These are phyloP conservation scores for Dianthus caryophyllus DNA, from an alignment of 148 eudicot genomes.

Conservation along the genomic window DNA sequence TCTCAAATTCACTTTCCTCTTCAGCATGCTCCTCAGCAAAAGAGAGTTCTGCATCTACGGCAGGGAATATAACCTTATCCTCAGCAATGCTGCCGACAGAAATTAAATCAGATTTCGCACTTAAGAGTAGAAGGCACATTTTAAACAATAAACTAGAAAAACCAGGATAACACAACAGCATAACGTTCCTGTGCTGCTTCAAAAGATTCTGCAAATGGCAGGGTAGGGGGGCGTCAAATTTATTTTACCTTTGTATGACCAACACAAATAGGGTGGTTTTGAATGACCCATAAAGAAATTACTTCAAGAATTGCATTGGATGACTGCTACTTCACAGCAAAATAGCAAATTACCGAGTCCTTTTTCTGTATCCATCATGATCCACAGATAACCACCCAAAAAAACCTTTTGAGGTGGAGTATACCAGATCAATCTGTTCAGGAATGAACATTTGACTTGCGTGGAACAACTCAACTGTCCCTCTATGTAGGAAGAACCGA, in stretches of 20 bases:
- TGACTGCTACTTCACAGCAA: too few relatives aligned
- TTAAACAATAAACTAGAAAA: not conserved
- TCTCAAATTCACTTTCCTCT: constrained; percentile 85
- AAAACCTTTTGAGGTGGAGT: too few relatives aligned
- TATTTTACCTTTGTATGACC: too few relatives aligned
- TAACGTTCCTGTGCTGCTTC: too few relatives aligned
- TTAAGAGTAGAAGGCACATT: not conserved
- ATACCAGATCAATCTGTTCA: not conserved
- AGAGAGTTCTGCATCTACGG: constrained; percentile 81
- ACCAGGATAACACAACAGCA: too few relatives aligned
- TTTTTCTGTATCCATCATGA: too few relatives aligned
- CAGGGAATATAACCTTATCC: constrained; percentile 96
- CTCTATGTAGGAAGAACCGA: not conserved
- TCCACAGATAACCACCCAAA: not conserved
- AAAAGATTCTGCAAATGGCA: too few relatives aligned
- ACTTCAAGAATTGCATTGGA: too few relatives aligned
- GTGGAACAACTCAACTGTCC: not conserved
- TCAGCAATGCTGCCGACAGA: constrained; percentile 85
- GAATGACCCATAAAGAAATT: too few relatives aligned
- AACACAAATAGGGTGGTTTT: too few relatives aligned
- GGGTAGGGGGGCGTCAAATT: too few relatives aligned
- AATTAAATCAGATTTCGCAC: constrained; percentile 21
- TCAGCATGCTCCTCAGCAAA: constrained; percentile 94
- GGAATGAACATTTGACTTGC: not conserved
- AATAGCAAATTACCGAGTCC: too few relatives aligned